A percentile compares a stretch with the other conserved stretches of the same genome.
phyloP scores from a whole-genome alignment of 805 yeast genomes.

The Tetrapisispora iriomotensis region DNA sequence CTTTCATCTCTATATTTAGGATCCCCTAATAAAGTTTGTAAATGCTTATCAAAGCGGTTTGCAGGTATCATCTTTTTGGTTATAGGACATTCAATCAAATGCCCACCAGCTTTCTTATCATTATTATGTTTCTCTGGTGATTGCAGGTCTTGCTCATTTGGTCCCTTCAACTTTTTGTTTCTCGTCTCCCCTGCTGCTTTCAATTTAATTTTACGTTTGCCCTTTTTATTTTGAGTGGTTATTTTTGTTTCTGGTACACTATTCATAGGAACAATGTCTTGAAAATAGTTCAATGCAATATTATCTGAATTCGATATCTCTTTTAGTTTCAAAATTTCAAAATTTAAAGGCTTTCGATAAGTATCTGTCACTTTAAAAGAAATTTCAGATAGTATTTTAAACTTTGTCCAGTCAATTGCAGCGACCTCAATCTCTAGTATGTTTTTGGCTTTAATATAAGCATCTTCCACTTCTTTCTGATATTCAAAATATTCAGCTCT shows the following conservation, averaged over 20 bases:
- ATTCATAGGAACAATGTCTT: background rate
- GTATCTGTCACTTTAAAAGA: slow-evolving; percentile 53
- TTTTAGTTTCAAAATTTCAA: slow-evolving; percentile 22
- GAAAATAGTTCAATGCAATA: slow-evolving; percentile 1
- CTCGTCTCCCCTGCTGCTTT: slow-evolving; percentile 66
- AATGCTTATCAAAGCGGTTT: slow-evolving; percentile 58
- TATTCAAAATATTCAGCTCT: slow-evolving; percentile 47
- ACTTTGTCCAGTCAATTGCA: slow-evolving; percentile 82
- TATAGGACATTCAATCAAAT: slow-evolving; percentile 61
- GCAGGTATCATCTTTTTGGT: slow-evolving; percentile 66
- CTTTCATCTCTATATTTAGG: slow-evolving; percentile 69
- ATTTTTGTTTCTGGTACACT: background rate
- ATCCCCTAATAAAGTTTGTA: slow-evolving; percentile 60
- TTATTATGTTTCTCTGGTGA: background rate
- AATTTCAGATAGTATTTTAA: slow-evolving; percentile 58
- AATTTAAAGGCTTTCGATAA: slow-evolving; percentile 36
- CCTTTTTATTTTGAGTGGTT: slow-evolving; percentile 36
- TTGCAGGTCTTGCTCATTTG: too few relatives aligned
- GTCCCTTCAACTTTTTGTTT: slow-evolving; percentile 20
- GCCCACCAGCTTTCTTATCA: background rate
- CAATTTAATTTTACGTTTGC: slow-evolving; percentile 33
- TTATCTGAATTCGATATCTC: slow-evolving; percentile 4
- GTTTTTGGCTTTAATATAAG: slow-evolving; percentile 29
- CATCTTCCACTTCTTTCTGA: slow-evolving; percentile 30
- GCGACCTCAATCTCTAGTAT: slow-evolving; percentile 46